Evolutionary conservation across 192 early-diverging fungal species (phyloP), one percentile per base, ranked within the genome.

Genomic region (Gaertneriomyces sp.): DNA sequence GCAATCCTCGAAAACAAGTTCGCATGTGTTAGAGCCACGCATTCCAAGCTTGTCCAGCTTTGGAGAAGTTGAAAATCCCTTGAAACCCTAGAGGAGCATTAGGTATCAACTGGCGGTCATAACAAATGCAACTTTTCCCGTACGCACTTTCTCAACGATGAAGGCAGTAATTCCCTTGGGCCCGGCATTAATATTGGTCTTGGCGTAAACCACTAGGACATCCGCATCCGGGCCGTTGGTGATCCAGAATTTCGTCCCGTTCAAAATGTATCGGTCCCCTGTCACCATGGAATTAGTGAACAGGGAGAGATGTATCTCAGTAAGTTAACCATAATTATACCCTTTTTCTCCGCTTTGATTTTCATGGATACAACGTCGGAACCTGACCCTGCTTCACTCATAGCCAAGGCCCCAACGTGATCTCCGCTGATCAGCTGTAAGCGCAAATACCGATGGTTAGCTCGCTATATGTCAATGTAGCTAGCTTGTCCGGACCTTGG

Each of bases 21-120:
- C 91, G 73, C 91, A 94, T 1, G 95, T 98, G 73, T 94, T 95
- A 52, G 90, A 93, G 10, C 93, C 95, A 55, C 95, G 87, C 93
- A 98, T 98, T 16, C 95, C 95, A 46, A 95, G 71, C 73, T 98
- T 98, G 78, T 98, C 93, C 11, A 95, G 79, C 71, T 98, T 98
- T 58, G 88, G 89, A 14, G 86, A 86, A 7, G 79, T 88, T 41
- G 84, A 86, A 79, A 98, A 94, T 0, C 93, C 93, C 57, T 87
- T 83, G 68, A 95, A 89, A 0, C 83, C 79, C 81, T 85, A 51
- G 40, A 25, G 25, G 16, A 47, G 7, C 19, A 12, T 19, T 17
- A 16, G 50, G 8, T 5, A 19, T 10, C 14, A 50, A 60, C 16
- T 39, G 12, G 7, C 57, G 58, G 63, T 66, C 0, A 12, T n/a